A percentile compares a stretch with the other conserved stretches of the same genome.
phyloP scores from a whole-genome alignment of 2,329 filamentous ascomycete genomes.

The Cadophora luteo-olivacea region DNA sequence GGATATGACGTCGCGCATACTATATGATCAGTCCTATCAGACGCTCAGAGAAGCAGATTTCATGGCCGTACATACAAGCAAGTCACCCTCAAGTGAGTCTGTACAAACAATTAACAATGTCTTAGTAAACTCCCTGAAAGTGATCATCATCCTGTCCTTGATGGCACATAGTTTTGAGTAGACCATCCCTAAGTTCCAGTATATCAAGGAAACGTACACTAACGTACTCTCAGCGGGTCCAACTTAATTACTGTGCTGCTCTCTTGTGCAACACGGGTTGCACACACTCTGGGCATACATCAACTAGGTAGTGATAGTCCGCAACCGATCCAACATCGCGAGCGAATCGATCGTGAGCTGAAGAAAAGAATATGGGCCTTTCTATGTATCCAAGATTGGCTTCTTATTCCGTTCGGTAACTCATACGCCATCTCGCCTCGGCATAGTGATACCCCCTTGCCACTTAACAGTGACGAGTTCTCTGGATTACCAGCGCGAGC shows the following conservation, averaged over 20 bases:
- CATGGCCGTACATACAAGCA: neutral
- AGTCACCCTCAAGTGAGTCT: neutral
- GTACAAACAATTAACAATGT: no score
- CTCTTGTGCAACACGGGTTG: neutral
- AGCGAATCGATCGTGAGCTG: neutral
- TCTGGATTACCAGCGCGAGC: no score
- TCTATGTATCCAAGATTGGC: constrained; percentile 4
- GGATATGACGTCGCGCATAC: neutral
- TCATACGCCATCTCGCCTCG: neutral
- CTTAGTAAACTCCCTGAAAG: no score
- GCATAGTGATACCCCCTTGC: constrained; percentile 1
- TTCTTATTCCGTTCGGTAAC: neutral
- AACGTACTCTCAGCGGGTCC: neutral
- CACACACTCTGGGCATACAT: neutral
- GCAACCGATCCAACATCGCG: neutral
- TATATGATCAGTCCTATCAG: neutral
- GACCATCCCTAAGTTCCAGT: no score
- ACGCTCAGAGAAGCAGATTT: constrained; percentile 7
- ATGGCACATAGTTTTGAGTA: no score
- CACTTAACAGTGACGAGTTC: neutral
- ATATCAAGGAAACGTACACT: no score
- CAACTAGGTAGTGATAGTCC: neutral
- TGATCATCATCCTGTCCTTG: no score
- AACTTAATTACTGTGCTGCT: neutral
- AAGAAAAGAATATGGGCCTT: neutral